Base-by-base conservation (phyloP, 169 alveolate genomes). In the Plasmodium ovale region DNA sequence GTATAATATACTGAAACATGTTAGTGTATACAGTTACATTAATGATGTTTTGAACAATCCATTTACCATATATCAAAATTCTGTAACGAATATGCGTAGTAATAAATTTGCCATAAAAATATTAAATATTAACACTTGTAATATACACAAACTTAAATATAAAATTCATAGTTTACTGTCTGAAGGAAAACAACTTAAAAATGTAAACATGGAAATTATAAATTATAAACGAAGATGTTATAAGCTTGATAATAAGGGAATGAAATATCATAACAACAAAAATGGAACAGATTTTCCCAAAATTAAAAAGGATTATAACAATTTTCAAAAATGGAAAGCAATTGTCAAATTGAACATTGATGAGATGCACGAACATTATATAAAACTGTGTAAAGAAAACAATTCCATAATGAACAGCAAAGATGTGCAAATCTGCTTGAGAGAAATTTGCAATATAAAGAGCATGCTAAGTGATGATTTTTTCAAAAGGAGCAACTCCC, bases 161-260 rank as follows among this genome's bases (percentile, higher is more conserved):
- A 92, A 85, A 67, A 70, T 85, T 31, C 95, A 92, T 62, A 84
- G 93, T 44, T 87, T 92, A 7, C 67, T 87, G 56, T 85, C 88
- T 27, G 95, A 92, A 56, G 95, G 95, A 12, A 60, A 69, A 64
- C 94, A 88, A 77, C 90, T 92, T 25, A 39, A 79, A 39, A 82
- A 69, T 39, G 68, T 92, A 19, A 87, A 89, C 31, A 37, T 42
- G 25, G 94, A 92, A 88, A 82, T 92, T 74, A 53, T 19, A 35
- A 60, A 87, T 58, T 56, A 87, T 47, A 21, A 21, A 16, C 12
- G 42, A 73, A 72, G 31, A 35, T 33, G 56, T 12, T 31, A 72
- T 44, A 47, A 37, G 21, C 6, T 44, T 47, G 29, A 54, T 33
- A 58, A 54, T 33, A 23, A 59, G 10, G 7, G 31, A 56, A 47